These are phyloP conservation scores for Plasmopara halstedii DNA, from an alignment of 352 stramenopile genomes.

Conservation along the genomic window DNA sequence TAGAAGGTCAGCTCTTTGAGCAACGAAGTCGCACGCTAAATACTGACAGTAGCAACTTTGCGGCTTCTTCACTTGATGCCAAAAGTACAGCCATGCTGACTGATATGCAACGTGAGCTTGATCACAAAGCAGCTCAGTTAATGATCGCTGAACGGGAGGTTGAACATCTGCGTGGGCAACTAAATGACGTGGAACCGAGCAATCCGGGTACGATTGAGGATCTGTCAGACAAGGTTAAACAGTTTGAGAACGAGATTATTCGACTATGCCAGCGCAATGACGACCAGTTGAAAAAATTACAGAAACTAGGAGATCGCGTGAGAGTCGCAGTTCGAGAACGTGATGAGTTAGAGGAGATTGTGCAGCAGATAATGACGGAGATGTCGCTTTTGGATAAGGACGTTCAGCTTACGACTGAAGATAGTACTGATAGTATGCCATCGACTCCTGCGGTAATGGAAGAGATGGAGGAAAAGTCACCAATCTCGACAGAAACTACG, in stretches of 20 bases:
- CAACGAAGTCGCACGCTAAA: constrained; percentile 56
- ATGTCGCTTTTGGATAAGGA: constrained; percentile 33
- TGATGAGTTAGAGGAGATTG: constrained; percentile 51
- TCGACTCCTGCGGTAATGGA: constrained; percentile 17
- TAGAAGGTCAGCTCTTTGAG: constrained; percentile 73
- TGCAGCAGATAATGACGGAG: constrained; percentile 48
- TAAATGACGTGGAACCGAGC: not conserved
- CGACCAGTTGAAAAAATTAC: constrained; percentile 39
- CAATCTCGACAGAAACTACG: not conserved
- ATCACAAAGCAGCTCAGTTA: constrained; percentile 47
- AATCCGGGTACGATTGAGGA: constrained; percentile 13
- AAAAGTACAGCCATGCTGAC: constrained; percentile 32
- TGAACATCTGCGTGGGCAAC: constrained; percentile 28
- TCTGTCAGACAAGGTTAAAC: constrained; percentile 38
- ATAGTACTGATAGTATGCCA: constrained; percentile 10
- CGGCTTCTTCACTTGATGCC: constrained; percentile 20
- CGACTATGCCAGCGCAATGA: constrained; percentile 45
- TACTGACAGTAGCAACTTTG: constrained; percentile 40
- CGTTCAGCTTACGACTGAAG: constrained; percentile 7
- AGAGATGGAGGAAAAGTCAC: constrained; percentile 22
- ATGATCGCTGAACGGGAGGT: constrained; percentile 40
- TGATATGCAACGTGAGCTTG: constrained; percentile 47
- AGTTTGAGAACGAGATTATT: constrained; percentile 43
- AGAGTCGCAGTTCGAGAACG: constrained; percentile 39
- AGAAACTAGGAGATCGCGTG: constrained; percentile 42